Evolutionary conservation across 306 rosid species (phyloP), one percentile per base, ranked within the genome.

Genomic region (Medicago ruthenica): DNA sequence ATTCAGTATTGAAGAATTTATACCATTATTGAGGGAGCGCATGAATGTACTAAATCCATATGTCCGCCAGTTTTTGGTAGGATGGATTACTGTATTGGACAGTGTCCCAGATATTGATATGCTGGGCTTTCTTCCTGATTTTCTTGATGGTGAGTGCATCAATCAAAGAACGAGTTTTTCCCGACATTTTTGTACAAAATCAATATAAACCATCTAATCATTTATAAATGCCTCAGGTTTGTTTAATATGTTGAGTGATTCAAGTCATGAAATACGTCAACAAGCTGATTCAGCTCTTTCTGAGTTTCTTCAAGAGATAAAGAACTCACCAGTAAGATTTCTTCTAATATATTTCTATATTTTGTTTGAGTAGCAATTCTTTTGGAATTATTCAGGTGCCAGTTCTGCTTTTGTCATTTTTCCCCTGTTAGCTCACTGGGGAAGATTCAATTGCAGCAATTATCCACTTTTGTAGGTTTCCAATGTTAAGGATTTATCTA

Each of bases 281-380:
- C 99, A 95, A 76, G 97, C 99, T 79, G 99, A 95, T 88, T 95
- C 97, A 39, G 99, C 99, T 80, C 99, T 95, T 55, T 87, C 97
- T 1, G 99, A 95, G 86, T 95, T 95, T 85, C 99, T 95, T 70
- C 97, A 95, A 77, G 99, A 95, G 89, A 95, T 95, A 81, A 92
- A 92, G 77, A 89, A 84, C 85, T 95, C 99, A 60, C 97, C 97
- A 90, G 99, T 95, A 92, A 95, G 99, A 81, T 67, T 73, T 85
- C 58, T 82, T 48, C 67, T 76, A 22, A 75, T 71, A 44, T 71
- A 55, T 41, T 27, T 37, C 15, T 50, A 41, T 20, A 21, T 76
- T 51, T 20, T 73, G 68, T 70, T 50, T 53, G 12, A 71, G 18
- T 57, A 83, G 86, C 77, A 86, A 85, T 87, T 70, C 66, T 76